Percentiles rank a stretch among this genome's conserved stretches.
These are phyloP conservation scores for Pseudotulostoma volvatum DNA, from an alignment of 495 filamentous ascomycete species.

Conservation along the genomic window DNA sequence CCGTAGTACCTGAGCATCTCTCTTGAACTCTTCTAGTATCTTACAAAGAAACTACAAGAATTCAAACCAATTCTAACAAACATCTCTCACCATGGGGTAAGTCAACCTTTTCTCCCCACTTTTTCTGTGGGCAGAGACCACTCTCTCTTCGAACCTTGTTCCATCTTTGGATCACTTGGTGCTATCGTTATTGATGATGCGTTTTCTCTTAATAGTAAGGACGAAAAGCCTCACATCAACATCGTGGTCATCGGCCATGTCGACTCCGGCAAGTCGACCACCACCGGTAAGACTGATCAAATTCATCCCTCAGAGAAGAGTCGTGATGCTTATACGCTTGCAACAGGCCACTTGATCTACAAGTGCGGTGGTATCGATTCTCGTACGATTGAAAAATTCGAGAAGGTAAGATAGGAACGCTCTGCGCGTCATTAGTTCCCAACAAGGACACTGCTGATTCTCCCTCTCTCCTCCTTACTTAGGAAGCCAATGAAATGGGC, in stretches of 20 bases:
- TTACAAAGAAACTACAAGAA: constrained; percentile 30
- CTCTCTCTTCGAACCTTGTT: constrained; percentile 1
- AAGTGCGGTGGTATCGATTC: constrained; percentile 99
- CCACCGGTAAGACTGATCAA: constrained; percentile 44
- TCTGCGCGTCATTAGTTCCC: too few species aligned
- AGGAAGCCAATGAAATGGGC: constrained; percentile 98
- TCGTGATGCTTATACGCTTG: constrained; percentile 15
- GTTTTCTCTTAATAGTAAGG: constrained; percentile 45
- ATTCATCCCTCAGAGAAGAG: constrained; percentile 4
- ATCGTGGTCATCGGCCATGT: constrained; percentile 99
- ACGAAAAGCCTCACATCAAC: constrained; percentile 76
- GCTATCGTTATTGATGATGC: too few species aligned
- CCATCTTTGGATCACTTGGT: neutral
- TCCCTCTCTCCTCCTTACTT: constrained; percentile 3
- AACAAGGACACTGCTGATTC: constrained; percentile 19
- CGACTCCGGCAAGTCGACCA: constrained; percentile 99
- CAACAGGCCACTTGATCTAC: constrained; percentile 88
- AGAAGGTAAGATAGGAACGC: constrained; percentile 92
- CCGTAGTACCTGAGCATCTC: constrained; percentile 36
- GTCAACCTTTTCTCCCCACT: constrained; percentile 9
- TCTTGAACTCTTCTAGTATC: constrained; percentile 25
- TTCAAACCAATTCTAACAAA: constrained; percentile 12
- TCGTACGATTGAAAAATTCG: constrained; percentile 99
- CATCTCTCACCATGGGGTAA: constrained; percentile 39
- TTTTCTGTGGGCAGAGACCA: constrained; percentile 1